Evolutionary conservation across 352 stramenopile genomes (phyloP).

Genomic region (Phytophthora ramorum): DNA sequence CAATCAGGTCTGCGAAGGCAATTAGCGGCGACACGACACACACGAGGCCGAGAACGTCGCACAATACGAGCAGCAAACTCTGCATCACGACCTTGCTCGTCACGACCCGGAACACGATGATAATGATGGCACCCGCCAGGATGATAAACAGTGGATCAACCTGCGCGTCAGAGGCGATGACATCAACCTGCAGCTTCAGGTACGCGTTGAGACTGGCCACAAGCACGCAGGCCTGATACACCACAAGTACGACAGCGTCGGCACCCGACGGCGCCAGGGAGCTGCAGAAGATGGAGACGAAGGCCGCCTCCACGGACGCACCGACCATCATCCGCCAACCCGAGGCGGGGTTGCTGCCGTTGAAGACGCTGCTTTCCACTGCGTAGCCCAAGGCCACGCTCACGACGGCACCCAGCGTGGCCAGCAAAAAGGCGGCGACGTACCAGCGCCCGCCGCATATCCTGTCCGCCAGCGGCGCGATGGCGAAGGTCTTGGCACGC

Average conservation of each 20-base stretch:
- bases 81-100: conserved; percentile 59
- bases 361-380: conserved; percentile 39
- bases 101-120: conserved; percentile 57
- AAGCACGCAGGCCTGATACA: conserved; percentile 57
- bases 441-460: conserved; percentile 43
- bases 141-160: conserved; percentile 58
- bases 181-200: conserved; percentile 45
- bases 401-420: conserved; percentile 19
- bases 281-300: conserved; percentile 43
- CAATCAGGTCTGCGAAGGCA: conserved; percentile 50
- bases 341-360: conserved; percentile 12
- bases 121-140: conserved; percentile 43
- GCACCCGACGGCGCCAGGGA: conserved; percentile 43
- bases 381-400: conserved; percentile 33
- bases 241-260: conserved; percentile 47
- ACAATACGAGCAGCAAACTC: conserved; percentile 49
- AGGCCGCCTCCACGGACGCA: conserved; percentile 34
- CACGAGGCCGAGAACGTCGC: conserved; percentile 50
- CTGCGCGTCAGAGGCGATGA: conserved; percentile 41
- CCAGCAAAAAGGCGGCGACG: conserved; percentile 33
- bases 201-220: conserved; percentile 61
- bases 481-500: conserved; percentile 40
- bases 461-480: conserved; percentile 31
- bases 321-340: conserved; percentile 50
- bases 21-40: conserved; percentile 51